phyloP scores from a whole-genome alignment of 805 yeast species.

The Maudiozyma barnettii region DNA sequence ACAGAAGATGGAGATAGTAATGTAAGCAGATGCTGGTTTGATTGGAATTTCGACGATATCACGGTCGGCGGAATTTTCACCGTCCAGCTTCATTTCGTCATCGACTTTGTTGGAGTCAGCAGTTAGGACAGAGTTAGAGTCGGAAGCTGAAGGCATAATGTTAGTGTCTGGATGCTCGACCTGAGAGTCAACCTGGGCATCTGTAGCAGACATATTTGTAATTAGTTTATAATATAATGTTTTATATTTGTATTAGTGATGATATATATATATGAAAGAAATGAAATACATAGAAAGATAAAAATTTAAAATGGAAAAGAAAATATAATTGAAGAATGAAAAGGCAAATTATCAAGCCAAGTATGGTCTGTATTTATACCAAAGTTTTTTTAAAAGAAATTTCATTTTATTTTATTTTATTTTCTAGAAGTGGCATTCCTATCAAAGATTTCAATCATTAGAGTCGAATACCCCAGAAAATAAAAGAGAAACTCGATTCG shows the following conservation, averaged over 20 bases:
- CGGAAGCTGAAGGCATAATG: neutral
- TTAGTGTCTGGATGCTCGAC: neutral
- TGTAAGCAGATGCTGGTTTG: slow-evolving; percentile 6
- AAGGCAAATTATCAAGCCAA: no score
- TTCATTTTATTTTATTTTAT: no score
- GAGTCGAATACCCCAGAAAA: no score
- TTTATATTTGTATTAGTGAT: neutral
- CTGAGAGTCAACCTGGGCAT: neutral
- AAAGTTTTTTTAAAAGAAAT: no score
- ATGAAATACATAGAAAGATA: neutral
- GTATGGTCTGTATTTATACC: no score
- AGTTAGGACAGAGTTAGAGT: neutral
- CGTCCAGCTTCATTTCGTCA: neutral
- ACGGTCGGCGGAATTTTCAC: neutral
- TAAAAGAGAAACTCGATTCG: no score
- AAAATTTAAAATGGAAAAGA: neutral
- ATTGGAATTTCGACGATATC: neutral
- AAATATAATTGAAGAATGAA: no score
- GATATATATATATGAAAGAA: neutral
- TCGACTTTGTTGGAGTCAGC: neutral
- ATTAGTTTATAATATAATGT: neutral
- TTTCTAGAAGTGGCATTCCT: no score
- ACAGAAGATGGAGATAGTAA: slow-evolving; percentile 16
- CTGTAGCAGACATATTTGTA: neutral
- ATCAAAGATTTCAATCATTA: no score